These are phyloP conservation scores for Didymella pomorum DNA, from an alignment of 2,329 filamentous ascomycete species.

Conservation along the genomic window DNA sequence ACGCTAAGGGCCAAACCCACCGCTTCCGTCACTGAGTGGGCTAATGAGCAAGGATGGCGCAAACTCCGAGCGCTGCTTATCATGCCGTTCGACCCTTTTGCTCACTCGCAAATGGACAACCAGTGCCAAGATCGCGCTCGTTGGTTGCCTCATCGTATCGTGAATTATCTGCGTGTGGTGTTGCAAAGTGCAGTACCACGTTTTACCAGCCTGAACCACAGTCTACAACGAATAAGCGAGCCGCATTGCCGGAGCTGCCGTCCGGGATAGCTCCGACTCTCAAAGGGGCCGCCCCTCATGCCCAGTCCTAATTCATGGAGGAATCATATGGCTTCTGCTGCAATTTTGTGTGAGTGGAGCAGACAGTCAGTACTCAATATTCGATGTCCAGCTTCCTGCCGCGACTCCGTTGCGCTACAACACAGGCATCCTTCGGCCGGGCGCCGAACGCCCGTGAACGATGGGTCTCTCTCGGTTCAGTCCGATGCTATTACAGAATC, in stretches of 20 bases:
- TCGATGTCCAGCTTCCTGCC: not conserved
- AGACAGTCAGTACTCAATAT: slow-evolving; percentile 8
- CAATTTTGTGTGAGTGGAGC: not conserved
- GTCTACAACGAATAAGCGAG: slow-evolving; percentile 2
- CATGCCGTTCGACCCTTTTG: slow-evolving; percentile 14
- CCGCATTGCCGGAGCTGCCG: not conserved
- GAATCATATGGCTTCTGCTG: not conserved
- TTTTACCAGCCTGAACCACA: not conserved
- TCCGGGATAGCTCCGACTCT: not conserved
- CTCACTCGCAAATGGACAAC: slow-evolving; percentile 8
- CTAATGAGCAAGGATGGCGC: slow-evolving; percentile 21
- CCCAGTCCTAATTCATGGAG: too few species aligned
- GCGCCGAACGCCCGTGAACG: slow-evolving; percentile 10
- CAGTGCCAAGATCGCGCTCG: not conserved
- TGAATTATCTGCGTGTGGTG: slow-evolving; percentile 7
- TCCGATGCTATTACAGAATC: slow-evolving; percentile 4
- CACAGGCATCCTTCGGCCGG: slow-evolving; percentile 4
- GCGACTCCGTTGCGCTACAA: not conserved
- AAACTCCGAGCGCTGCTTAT: slow-evolving; percentile 7
- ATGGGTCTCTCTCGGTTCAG: slow-evolving; percentile 13
- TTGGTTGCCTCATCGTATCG: slow-evolving; percentile 8
- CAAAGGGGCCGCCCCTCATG: too few species aligned
- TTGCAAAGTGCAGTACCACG: slow-evolving; percentile 6
- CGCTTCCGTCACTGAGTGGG: slow-evolving; percentile 14
- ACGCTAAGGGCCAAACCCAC: slow-evolving; percentile 25